Evolutionary conservation across 192 early-diverging fungal species (phyloP).

Genomic region (Funneliformis geosporum): DNA sequence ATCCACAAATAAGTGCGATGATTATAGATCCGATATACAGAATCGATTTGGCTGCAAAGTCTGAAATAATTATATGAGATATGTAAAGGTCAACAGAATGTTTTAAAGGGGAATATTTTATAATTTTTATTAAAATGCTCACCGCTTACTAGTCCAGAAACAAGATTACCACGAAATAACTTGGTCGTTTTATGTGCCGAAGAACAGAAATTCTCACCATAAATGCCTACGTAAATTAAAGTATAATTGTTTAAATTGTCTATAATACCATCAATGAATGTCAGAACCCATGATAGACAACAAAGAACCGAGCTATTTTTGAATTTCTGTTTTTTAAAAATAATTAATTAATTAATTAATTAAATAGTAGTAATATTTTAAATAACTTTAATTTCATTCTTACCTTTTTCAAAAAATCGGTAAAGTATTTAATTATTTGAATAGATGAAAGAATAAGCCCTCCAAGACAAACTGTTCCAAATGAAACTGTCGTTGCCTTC

Average conservation of each 20-base stretch:
- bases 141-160: conserved; percentile 64
- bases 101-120: not conserved
- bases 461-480: conserved; percentile 69
- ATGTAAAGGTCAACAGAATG: not conserved
- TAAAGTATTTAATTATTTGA: conserved; percentile 51
- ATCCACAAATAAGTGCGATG: conserved; percentile 57
- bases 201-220: conserved; percentile 61
- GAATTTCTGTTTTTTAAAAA: conserved; percentile 35
- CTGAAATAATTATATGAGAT: conserved; percentile 39
- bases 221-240: conserved; percentile 69
- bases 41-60: conserved; percentile 57
- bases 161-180: conserved; percentile 74
- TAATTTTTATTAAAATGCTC: conserved; percentile 4
- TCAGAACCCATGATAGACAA: conserved; percentile 38
- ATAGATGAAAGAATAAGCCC: conserved; percentile 62
- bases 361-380: no score
- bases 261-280: conserved; percentile 45
- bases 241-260: conserved; percentile 66
- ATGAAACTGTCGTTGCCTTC: conserved; percentile 55
- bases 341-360: no score
- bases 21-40: conserved; percentile 60
- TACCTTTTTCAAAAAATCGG: conserved; percentile 54
- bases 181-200: conserved; percentile 63
- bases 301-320: conserved; percentile 46
- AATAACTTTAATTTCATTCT: conserved; percentile 15